Evolutionary conservation across 2,329 filamentous ascomycete species (phyloP).

Genomic region (Ophiocordyceps camponoti-leonardi): DNA sequence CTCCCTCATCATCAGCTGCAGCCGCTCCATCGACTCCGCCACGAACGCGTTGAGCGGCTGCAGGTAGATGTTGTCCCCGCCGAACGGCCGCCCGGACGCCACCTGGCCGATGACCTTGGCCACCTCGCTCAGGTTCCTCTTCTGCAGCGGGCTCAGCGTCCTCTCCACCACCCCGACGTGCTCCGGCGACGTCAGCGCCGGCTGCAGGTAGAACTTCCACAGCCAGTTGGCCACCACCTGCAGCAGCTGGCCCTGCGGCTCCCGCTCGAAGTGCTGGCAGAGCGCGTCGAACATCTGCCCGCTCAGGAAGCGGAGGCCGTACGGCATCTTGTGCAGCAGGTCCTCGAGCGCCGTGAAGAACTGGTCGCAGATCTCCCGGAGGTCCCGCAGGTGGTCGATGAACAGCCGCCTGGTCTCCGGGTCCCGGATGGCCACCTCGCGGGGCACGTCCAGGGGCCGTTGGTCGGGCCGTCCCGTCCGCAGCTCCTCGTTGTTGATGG

Average conservation of each 20-base stretch:
- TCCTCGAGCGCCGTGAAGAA: constrained; percentile 74
- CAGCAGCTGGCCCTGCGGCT: constrained; percentile 59
- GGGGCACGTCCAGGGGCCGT: constrained; percentile 66
- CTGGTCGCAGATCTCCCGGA: constrained; percentile 86
- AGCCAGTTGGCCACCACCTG: constrained; percentile 82
- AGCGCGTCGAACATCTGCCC: constrained; percentile 73
- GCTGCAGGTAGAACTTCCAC: constrained; percentile 87
- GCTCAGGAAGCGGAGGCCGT: constrained; percentile 75
- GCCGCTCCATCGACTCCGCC: constrained; percentile 63
- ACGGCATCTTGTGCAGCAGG: constrained; percentile 73
- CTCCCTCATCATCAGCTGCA: constrained; percentile 57
- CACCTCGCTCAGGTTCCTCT: constrained; percentile 79
- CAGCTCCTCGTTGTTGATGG: constrained; percentile 94
- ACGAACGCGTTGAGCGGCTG: constrained; percentile 91
- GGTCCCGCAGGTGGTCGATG: constrained; percentile 83
- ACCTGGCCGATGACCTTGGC: constrained; percentile 84
- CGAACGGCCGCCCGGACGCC: constrained; percentile 75
- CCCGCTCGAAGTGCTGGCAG: constrained; percentile 59
- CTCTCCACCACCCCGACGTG: constrained; percentile 87
- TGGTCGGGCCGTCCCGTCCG: constrained; percentile 73
- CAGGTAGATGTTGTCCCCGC: constrained; percentile 86
- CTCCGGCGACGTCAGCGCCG: constrained; percentile 76
- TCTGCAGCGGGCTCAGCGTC: constrained; percentile 75
- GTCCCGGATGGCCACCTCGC: constrained; percentile 91
- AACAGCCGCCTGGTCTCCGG: constrained; percentile 83